Percentiles rank a stretch among this genome's conserved stretches.
Evolutionary conservation across 192 early-diverging fungal genomes (phyloP).

Genomic region (Coemansia sp.): DNA sequence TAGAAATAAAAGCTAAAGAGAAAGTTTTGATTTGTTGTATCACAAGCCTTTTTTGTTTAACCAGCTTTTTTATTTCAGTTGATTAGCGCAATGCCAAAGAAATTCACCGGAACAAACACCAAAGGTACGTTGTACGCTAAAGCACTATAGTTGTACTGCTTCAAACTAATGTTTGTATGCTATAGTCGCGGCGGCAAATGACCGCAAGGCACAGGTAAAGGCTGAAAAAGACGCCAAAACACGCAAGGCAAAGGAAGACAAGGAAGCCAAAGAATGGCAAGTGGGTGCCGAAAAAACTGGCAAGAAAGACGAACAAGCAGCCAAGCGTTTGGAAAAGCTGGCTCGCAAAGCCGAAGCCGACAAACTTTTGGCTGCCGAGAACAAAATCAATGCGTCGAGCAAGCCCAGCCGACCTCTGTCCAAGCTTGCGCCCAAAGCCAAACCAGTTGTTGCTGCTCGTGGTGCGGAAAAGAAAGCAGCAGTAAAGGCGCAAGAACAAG

Average conservation of each 20-base stretch:
- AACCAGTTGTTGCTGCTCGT: slow-evolving; percentile 11
- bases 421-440: slow-evolving; percentile 14
- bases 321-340: slow-evolving; percentile 57
- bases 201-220: slow-evolving; percentile 69
- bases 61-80: neutral
- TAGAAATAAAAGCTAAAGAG: neutral
- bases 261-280: slow-evolving; percentile 64
- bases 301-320: slow-evolving; percentile 63
- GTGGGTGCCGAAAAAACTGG: slow-evolving; percentile 64
- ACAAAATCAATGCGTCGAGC: slow-evolving; percentile 44
- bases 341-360: slow-evolving; percentile 63
- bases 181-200: slow-evolving; percentile 68
- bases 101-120: slow-evolving; percentile 57
- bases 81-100: slow-evolving; percentile 53
- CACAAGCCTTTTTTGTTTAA: no score
- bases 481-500: slow-evolving; percentile 7
- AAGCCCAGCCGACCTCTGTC: slow-evolving; percentile 10
- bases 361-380: slow-evolving; percentile 62
- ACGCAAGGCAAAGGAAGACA: slow-evolving; percentile 57
- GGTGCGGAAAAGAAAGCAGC: slow-evolving; percentile 32
- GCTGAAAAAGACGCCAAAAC: slow-evolving; percentile 60
- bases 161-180: neutral
- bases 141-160: no score
- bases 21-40: neutral
- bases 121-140: slow-evolving; percentile 39